These are phyloP conservation scores for Trichoderma reesei DNA, from an alignment of 495 filamentous ascomycete genomes.

Conservation along the genomic window DNA sequence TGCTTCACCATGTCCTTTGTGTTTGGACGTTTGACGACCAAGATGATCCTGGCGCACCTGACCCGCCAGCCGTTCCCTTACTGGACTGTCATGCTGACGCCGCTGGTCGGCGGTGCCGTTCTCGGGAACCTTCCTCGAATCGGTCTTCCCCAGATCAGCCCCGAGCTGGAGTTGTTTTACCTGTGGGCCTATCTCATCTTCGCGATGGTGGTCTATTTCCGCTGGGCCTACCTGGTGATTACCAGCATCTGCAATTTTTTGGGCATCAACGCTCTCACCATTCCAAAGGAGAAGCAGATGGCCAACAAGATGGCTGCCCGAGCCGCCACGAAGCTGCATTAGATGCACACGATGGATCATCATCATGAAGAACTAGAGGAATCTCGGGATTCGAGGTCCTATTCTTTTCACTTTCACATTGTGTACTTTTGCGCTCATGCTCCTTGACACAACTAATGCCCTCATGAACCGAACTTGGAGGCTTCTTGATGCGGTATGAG, in stretches of 20 bases:
- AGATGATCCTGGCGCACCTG: conserved; percentile 95
- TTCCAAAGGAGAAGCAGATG: conserved; percentile 52
- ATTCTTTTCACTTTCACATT: background rate
- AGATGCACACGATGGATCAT: background rate
- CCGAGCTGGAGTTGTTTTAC: conserved; percentile 64
- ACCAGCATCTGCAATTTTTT: conserved; percentile 84
- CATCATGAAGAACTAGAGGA: background rate
- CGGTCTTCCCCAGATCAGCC: conserved; percentile 53
- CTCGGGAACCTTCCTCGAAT: conserved; percentile 73
- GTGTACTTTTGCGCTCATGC: background rate
- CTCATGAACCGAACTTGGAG: conserved; percentile 2
- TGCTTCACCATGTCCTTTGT: conserved; percentile 92
- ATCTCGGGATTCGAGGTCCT: background rate
- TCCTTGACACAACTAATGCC: background rate
- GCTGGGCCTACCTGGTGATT: conserved; percentile 88
- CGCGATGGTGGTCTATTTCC: conserved; percentile 71
- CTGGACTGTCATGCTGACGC: conserved; percentile 86
- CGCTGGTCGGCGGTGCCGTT: conserved; percentile 74
- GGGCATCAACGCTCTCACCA: conserved; percentile 88
- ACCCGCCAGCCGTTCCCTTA: conserved; percentile 89
- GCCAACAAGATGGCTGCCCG: conserved; percentile 28
- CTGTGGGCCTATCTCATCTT: conserved; percentile 75
- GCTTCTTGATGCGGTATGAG: background rate
- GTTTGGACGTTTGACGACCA: conserved; percentile 99
- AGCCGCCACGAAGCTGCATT: conserved; percentile 8